Percentiles rank a stretch among this genome's conserved stretches.
Evolutionary conservation across 2,329 filamentous ascomycete species (phyloP).

Genomic region (Colletotrichum caudatum): DNA sequence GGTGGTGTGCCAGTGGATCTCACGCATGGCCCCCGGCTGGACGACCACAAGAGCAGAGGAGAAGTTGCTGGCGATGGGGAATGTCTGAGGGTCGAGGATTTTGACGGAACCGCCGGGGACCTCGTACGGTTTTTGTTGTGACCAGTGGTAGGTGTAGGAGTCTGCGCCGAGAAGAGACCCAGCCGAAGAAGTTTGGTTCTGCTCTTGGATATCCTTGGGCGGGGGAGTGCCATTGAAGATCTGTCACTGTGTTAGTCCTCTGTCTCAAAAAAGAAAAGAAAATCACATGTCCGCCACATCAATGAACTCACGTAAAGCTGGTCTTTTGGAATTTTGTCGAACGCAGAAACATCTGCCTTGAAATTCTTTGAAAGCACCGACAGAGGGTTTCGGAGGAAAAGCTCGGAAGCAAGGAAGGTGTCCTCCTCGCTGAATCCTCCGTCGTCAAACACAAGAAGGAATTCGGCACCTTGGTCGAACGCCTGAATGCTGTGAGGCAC

Average conservation of each 20-base stretch:
- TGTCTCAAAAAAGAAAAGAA: accelerated
- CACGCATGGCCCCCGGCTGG: slow-evolving; percentile 72
- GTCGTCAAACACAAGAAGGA: slow-evolving; percentile 70
- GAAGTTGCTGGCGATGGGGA: slow-evolving; percentile 67
- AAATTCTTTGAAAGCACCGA: slow-evolving; percentile 69
- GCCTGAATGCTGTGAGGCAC: slow-evolving; percentile 66
- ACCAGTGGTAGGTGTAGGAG: slow-evolving; percentile 65
- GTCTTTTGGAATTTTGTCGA: slow-evolving; percentile 60
- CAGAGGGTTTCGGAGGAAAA: slow-evolving; percentile 63
- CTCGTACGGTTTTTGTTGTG: slow-evolving; percentile 61
- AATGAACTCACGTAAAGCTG: slow-evolving; percentile 55
- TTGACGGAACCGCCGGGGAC: slow-evolving; percentile 70
- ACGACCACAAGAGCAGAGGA: slow-evolving; percentile 68
- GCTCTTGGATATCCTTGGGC: slow-evolving; percentile 58
- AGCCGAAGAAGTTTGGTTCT: slow-evolving; percentile 60
- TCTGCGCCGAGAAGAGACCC: slow-evolving; percentile 54
- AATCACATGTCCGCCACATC: accelerated
- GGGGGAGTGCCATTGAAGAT: slow-evolving; percentile 66
- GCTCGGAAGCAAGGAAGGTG: slow-evolving; percentile 69
- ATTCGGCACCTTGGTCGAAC: slow-evolving; percentile 67
- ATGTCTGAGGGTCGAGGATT: slow-evolving; percentile 68
- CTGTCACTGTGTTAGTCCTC: background rate
- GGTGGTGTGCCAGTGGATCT: slow-evolving; percentile 73
- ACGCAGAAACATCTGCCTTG: slow-evolving; percentile 58
- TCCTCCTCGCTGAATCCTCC: slow-evolving; percentile 69